A percentile compares a stretch with the other conserved stretches of the same genome.
Conservation (phyloP, 805 yeast species). For the Barnettozyma sucrosica region DNA sequence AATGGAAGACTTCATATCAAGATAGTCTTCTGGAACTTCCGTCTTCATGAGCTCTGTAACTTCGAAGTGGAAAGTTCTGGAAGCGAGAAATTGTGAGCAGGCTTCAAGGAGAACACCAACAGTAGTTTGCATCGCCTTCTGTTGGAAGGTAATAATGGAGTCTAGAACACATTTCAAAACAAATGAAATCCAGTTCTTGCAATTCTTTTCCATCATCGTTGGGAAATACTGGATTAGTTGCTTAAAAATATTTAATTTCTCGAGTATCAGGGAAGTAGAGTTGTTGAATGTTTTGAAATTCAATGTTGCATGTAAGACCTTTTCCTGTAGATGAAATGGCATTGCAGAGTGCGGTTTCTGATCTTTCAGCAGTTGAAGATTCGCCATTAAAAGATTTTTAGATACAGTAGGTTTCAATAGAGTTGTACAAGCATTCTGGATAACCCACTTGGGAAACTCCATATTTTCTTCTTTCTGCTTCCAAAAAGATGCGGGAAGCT, state of each 20-base stretch:
- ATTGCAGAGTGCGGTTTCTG: slow-evolving; percentile 13
- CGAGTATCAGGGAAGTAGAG: slow-evolving; percentile 19
- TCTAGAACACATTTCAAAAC: slow-evolving; percentile 12
- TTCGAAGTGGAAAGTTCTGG: slow-evolving; percentile 19
- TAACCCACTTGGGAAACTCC: slow-evolving; percentile 14
- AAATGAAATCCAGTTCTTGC: slow-evolving; percentile 20
- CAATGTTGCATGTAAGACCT: slow-evolving; percentile 17
- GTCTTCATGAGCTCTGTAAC: slow-evolving; percentile 11
- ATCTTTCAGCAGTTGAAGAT: slow-evolving; percentile 23
- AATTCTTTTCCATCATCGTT: slow-evolving; percentile 25
- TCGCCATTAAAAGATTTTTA: slow-evolving; percentile 22
- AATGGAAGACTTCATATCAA: slow-evolving; percentile 8
- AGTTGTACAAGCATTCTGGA: slow-evolving; percentile 12
- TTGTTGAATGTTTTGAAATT: slow-evolving; percentile 18
- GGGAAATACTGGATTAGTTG: slow-evolving; percentile 15
- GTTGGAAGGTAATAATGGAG: not conserved
- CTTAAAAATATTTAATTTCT: slow-evolving; percentile 20
- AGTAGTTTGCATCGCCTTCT: slow-evolving; percentile 11
- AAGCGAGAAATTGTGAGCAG: slow-evolving; percentile 9
- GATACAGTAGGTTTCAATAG: slow-evolving; percentile 15
- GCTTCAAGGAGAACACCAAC: slow-evolving; percentile 4
- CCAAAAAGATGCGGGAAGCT: slow-evolving; percentile 8
- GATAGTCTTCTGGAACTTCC: slow-evolving; percentile 1
- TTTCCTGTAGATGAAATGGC: slow-evolving; percentile 13
- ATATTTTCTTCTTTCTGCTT: slow-evolving; percentile 3